These are phyloP conservation scores for Monilinia laxa DNA, from an alignment of 2,329 filamentous ascomycete genomes.

Conservation along the genomic window DNA sequence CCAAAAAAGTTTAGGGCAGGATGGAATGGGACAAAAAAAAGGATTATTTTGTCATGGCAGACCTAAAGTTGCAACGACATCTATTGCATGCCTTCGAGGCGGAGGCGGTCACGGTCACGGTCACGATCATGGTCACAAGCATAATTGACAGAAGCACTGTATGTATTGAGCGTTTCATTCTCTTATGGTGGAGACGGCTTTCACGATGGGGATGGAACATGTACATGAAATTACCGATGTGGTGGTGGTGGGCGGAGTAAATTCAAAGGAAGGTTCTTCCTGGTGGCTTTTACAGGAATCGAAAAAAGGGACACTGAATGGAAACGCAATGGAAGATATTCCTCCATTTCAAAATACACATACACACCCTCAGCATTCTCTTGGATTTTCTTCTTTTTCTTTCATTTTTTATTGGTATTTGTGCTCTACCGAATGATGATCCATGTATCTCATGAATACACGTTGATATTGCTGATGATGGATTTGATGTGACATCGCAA, in stretches of 20 bases:
- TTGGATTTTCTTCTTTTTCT: not conserved
- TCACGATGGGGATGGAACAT: conserved; percentile 1
- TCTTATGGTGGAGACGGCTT: conserved; percentile 9
- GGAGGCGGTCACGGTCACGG: not conserved
- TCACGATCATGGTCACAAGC: not conserved
- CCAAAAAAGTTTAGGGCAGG: not conserved
- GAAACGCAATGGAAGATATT: not conserved
- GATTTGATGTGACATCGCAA: not conserved
- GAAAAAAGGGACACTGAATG: not conserved
- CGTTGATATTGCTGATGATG: not conserved
- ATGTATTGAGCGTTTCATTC: conserved; percentile 18
- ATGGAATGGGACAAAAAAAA: conserved; percentile 1
- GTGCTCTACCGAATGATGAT: not conserved
- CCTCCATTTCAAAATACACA: not conserved
- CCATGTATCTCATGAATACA: not conserved
- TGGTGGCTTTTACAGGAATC: conserved; percentile 3
- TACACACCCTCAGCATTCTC: not conserved
- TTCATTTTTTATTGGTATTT: not conserved
- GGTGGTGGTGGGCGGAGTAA: not conserved
- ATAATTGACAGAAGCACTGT: conserved; percentile 8
- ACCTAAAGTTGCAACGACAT: conserved; percentile 1
- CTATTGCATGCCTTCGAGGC: conserved; percentile 6
- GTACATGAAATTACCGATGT: not conserved
- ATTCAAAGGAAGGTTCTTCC: not conserved
- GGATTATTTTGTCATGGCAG: conserved; percentile 1